Evolutionary conservation across 2,329 filamentous ascomycete species (phyloP).

Genomic region (Peltaster fructicola): DNA sequence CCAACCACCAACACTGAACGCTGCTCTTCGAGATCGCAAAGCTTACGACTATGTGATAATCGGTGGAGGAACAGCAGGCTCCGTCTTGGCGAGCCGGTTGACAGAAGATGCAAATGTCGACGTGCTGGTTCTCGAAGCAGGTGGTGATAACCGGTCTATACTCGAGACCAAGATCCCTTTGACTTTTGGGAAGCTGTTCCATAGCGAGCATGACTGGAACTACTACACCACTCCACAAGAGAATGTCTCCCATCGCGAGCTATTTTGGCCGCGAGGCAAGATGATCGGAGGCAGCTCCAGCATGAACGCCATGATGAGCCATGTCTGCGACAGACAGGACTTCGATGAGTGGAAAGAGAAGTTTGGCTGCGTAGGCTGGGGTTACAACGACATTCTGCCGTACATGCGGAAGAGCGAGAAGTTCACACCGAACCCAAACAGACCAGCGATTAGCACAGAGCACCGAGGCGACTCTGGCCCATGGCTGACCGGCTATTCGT

Average conservation of each 20-base stretch:
- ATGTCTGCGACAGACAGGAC: constrained; percentile 17
- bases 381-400: no score
- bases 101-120: constrained; percentile 15
- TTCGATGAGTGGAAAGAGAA: constrained; percentile 20
- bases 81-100: constrained; percentile 15
- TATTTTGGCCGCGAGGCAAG: constrained; percentile 20
- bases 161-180: constrained; percentile 16
- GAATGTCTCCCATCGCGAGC: constrained; percentile 12
- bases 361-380: constrained; percentile 14
- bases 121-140: constrained; percentile 19
- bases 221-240: constrained; percentile 12
- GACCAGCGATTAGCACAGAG: no score
- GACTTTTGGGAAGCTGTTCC: no score
- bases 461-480: no score
- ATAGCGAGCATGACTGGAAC: constrained; percentile 19
- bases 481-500: constrained; percentile 8
- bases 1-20: no score
- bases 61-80: constrained; percentile 17
- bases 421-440: no score
- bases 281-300: constrained; percentile 20
- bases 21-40: no score
- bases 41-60: constrained; percentile 16
- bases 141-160: no score
- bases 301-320: constrained; percentile 24
- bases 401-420: no score